These are phyloP conservation scores for Oryza punctata DNA, from an alignment of 176 grass and related monocot genomes.

Conservation along the genomic window DNA sequence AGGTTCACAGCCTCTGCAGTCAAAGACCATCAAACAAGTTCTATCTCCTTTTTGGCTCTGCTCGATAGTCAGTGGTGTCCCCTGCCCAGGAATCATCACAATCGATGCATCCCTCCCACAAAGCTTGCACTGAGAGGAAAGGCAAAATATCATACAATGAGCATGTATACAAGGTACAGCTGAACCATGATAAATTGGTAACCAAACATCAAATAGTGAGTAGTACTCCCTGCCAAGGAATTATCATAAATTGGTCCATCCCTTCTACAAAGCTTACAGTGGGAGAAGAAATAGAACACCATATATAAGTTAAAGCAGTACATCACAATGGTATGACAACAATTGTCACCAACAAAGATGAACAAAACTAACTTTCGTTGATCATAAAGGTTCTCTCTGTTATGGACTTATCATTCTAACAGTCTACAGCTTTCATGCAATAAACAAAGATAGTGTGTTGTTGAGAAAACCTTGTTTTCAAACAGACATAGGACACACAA, in stretches of 20 bases:
- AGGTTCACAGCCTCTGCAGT: constrained; percentile 91
- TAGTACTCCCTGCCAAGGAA: neutral
- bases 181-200: constrained; percentile 7
- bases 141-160: constrained; percentile 24
- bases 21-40: constrained; percentile 82
- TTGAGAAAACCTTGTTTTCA: neutral
- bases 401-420: too few species aligned
- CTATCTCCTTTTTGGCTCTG: constrained; percentile 56
- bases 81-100: constrained; percentile 84
- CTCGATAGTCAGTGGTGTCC: constrained; percentile 65
- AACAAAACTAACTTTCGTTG: neutral
- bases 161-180: neutral
- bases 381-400: neutral
- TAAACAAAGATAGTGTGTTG: constrained; percentile 9
- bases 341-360: neutral
- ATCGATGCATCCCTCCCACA: constrained; percentile 90
- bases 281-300: neutral
- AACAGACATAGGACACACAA: neutral
- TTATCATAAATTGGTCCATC: neutral
- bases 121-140: constrained; percentile 86
- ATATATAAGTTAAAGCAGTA: neutral
- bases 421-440: neutral
- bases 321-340: neutral
- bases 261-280: neutral
- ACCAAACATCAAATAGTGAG: neutral